Evolutionary conservation across 495 filamentous ascomycete genomes (phyloP), one percentile per base, ranked within the genome.

Genomic region (Saxophila tyrrhenica): DNA sequence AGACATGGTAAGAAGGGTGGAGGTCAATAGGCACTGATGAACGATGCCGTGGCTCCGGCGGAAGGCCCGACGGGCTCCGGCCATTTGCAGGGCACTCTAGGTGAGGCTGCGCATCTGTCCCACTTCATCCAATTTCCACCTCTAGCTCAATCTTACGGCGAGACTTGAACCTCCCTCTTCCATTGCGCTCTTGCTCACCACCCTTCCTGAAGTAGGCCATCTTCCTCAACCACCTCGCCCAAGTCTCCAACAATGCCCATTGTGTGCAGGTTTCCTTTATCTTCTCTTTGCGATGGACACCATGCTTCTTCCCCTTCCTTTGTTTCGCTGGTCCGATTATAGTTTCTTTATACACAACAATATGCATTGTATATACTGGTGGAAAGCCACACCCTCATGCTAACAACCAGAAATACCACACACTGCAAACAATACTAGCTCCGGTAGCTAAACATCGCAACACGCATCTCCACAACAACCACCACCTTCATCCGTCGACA

Each of bases 1-100:
- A 7, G 79, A 83, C 50, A 50, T 87, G 59, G 65, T 87, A 19
- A 69, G 73, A 57, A 72, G 59, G 56, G 73, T 86, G 57, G 79
- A 82, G 63, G 55, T 70, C 16, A 65, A 68, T 44, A 35, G 29
- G 29, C 29, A 35, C 29, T 35, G 29, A 35, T n/a, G n/a, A 13
- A 5, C 29, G 29, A 13, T 35, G 13, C 29, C 7, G 13, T 7
- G 13, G 5, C 29, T 35, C 29, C 13, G 29, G 29, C 29, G 29
- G 13, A 35, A n/a, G n/a, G n/a, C n/a, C n/a, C n/a, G n/a, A n/a
- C n/a, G n/a, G n/a, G n/a, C 35, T 16, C n/a, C n/a, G n/a, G n/a
- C n/a, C n/a, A n/a, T n/a, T n/a, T n/a, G n/a, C 19, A 15, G 5
- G 42, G 29, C 29, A 13, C 7, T 35, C 29, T 7, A 35, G 29